Conservation (phyloP, 2,329 filamentous ascomycete species). For the Verticillium nonalfalfae region DNA sequence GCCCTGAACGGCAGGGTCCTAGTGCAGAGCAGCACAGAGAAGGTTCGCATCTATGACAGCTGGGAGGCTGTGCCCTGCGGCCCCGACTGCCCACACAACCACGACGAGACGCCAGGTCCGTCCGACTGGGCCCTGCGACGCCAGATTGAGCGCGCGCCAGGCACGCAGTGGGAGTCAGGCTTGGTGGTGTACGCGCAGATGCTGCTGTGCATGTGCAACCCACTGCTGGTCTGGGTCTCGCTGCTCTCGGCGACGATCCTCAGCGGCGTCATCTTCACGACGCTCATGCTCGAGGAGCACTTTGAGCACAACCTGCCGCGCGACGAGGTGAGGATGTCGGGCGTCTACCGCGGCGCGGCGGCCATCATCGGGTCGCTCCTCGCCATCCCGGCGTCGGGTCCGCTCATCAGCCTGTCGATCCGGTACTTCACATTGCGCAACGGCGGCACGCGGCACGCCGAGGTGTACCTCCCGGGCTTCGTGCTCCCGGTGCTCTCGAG, state of each 20-base stretch:
- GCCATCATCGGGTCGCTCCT: constrained; percentile 9
- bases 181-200: constrained; percentile 12
- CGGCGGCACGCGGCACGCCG: constrained; percentile 16
- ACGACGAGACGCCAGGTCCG: not conserved
- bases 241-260: constrained; percentile 18
- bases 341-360: constrained; percentile 4
- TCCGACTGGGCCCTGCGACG: not conserved
- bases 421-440: constrained; percentile 15
- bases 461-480: constrained; percentile 17
- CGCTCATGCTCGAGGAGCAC: not conserved
- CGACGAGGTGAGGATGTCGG: not conserved
- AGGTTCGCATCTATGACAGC: constrained; percentile 27
- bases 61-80: constrained; percentile 15
- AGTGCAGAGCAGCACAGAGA: constrained; percentile 28
- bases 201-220: constrained; percentile 17
- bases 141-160: not conserved
- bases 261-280: constrained; percentile 15
- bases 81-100: not conserved
- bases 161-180: not conserved
- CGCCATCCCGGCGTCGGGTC: constrained; percentile 9
- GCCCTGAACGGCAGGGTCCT: constrained; percentile 32
- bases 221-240: constrained; percentile 19
- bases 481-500: constrained; percentile 13
- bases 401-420: constrained; percentile 14
- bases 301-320: not conserved